phyloP scores from a whole-genome alignment of 176 grass and related monocot species.

The Ananas comosus region DNA sequence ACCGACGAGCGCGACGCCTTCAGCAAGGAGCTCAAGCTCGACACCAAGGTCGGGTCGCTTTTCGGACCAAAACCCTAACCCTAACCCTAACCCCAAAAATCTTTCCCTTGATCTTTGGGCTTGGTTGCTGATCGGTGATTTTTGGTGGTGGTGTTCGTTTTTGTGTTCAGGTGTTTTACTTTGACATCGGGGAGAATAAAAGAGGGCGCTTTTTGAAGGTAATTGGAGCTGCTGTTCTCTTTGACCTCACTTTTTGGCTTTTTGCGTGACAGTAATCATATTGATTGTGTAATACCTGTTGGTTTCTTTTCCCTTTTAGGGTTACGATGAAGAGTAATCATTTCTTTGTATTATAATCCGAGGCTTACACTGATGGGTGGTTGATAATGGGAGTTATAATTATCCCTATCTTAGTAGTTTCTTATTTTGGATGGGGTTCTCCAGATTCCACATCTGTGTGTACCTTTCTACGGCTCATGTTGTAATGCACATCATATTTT shows the following conservation, averaged over 20 bases:
- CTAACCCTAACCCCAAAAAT: neutral
- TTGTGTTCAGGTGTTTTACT: constrained; percentile 75
- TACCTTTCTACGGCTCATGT: too few species aligned
- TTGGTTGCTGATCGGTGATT: neutral
- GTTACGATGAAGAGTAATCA: neutral
- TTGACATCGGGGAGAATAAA: constrained; percentile 96
- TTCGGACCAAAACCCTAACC: neutral
- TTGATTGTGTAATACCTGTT: neutral
- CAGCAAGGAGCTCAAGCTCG: constrained; percentile 95
- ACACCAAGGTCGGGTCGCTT: constrained; percentile 52
- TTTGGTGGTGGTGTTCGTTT: neutral
- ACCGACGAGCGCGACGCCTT: constrained; percentile 81
- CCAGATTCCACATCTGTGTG: too few species aligned
- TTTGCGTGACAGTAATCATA: neutral
- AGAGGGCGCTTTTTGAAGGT: constrained; percentile 98
- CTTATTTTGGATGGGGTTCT: too few species aligned
- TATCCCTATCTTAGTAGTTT: too few species aligned
- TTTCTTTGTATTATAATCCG: neutral
- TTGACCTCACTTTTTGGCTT: neutral
- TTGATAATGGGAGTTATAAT: too few species aligned
- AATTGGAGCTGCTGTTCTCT: neutral
- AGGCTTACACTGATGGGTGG: too few species aligned
- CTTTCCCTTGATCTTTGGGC: constrained; percentile 13
- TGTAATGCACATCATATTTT: too few species aligned
- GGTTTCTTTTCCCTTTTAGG: neutral